A percentile compares a stretch with the other conserved stretches of the same genome.
Conservation (phyloP, 148 eudicot genomes). For the Talinum fruticosum region DNA sequence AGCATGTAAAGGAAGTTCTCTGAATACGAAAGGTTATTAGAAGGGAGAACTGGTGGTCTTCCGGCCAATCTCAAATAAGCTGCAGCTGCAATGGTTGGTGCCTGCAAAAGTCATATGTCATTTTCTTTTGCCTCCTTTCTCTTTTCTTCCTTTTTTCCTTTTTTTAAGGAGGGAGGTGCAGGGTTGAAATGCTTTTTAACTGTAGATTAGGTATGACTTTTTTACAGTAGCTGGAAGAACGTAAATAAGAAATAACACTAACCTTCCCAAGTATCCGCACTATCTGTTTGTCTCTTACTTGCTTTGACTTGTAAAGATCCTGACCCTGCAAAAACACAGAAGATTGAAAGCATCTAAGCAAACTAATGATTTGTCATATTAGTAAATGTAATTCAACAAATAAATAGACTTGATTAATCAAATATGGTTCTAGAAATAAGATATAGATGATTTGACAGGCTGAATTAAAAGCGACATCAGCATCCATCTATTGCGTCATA, state of each 20-base stretch:
- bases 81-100: conserved; percentile 94
- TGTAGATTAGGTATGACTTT: not conserved
- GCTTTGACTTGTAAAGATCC: conserved; percentile 90
- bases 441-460: not conserved
- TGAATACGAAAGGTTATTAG: conserved; percentile 86
- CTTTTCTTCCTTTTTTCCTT: not conserved
- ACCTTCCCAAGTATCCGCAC: conserved; percentile 98
- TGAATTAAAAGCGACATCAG: not conserved
- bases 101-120: conserved; percentile 42
- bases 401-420: not conserved
- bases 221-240: not conserved
- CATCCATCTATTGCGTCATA: not conserved
- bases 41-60: conserved; percentile 94
- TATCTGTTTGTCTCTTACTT: conserved; percentile 94
- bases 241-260: conserved; percentile 11
- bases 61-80: conserved; percentile 98
- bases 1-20: conserved; percentile 98
- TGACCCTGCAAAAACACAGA: conserved; percentile 61
- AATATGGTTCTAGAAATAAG: not conserved
- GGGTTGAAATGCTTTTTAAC: not conserved
- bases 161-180: not conserved
- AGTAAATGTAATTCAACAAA: conserved; percentile 1
- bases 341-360: not conserved
- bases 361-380: not conserved
- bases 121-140: not conserved